These are phyloP conservation scores for Eragrostis nindensis DNA, from an alignment of 176 grass and related monocot species.

Conservation along the genomic window DNA sequence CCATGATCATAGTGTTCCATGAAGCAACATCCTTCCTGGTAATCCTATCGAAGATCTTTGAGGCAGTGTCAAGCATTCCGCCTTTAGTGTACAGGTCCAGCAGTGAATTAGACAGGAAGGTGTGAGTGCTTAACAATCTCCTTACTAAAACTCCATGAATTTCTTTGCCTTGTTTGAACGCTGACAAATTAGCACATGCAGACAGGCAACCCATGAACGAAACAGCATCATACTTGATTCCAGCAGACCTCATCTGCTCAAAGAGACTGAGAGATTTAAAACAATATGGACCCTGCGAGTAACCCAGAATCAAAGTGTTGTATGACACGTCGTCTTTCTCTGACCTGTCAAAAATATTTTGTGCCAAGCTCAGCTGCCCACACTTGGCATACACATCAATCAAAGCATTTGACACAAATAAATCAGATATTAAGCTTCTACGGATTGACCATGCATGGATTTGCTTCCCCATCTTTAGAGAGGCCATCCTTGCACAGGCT, in stretches of 20 bases:
- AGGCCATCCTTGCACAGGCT: constrained; percentile 75
- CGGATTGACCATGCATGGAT: constrained; percentile 75
- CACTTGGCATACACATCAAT: constrained; percentile 94
- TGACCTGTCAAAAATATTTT: constrained; percentile 64
- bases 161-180: constrained; percentile 83
- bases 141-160: constrained; percentile 71
- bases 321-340: constrained; percentile 82
- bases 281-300: constrained; percentile 61
- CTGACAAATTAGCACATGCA: constrained; percentile 75
- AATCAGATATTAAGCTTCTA: constrained; percentile 53
- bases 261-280: constrained; percentile 73
- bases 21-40: constrained; percentile 65
- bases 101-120: constrained; percentile 74
- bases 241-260: constrained; percentile 57
- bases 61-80: constrained; percentile 68
- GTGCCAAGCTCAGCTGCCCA: constrained; percentile 56
- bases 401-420: constrained; percentile 84
- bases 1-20: constrained; percentile 89
- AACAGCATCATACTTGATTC: constrained; percentile 73
- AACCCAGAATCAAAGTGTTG: constrained; percentile 85
- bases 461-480: constrained; percentile 71
- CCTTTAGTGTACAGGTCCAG: constrained; percentile 79
- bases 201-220: constrained; percentile 78
- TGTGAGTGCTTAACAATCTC: constrained; percentile 52
- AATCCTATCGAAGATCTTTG: constrained; percentile 70